These are phyloP conservation scores for Solanum sejunctum DNA, from an alignment of 257 asterid genomes.

Conservation along the genomic window DNA sequence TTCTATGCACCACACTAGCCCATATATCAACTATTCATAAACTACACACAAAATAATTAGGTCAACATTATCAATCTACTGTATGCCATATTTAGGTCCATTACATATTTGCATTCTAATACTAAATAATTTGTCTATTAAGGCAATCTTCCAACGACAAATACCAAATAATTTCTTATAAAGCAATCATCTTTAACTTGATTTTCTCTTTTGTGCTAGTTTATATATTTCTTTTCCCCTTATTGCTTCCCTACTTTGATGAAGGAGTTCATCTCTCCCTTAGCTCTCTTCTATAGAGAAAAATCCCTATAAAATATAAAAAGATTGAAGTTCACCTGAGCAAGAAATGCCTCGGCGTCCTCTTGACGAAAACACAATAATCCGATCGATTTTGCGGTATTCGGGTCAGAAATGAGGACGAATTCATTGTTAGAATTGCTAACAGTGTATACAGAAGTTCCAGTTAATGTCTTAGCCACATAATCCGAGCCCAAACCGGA, in stretches of 20 bases:
- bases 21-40: not conserved
- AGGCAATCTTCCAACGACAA: not conserved
- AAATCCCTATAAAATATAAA: not conserved
- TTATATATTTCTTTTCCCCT: not conserved
- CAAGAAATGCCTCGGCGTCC: constrained; percentile 88
- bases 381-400: constrained; percentile 74
- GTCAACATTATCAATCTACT: not conserved
- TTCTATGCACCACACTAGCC: not conserved
- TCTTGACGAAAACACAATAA: constrained; percentile 85
- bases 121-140: not conserved
- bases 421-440: constrained; percentile 85
- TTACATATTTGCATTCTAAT: not conserved
- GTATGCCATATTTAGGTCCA: not conserved
- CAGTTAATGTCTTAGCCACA: constrained; percentile 65
- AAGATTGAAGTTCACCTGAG: constrained; percentile 47
- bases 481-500: constrained; percentile 37
- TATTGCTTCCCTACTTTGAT: not conserved
- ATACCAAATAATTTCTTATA: not conserved
- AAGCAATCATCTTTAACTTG: not conserved
- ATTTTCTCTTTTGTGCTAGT: not conserved
- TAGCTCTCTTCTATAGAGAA: not conserved
- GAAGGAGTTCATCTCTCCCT: not conserved
- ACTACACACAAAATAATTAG: not conserved
- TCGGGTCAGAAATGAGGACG: constrained; percentile 72
- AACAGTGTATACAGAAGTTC: constrained; percentile 83